A percentile compares a stretch with the other conserved stretches of the same genome.
phyloP scores from a whole-genome alignment of 2,329 filamentous ascomycete species.

The Colletotrichum navitas region DNA sequence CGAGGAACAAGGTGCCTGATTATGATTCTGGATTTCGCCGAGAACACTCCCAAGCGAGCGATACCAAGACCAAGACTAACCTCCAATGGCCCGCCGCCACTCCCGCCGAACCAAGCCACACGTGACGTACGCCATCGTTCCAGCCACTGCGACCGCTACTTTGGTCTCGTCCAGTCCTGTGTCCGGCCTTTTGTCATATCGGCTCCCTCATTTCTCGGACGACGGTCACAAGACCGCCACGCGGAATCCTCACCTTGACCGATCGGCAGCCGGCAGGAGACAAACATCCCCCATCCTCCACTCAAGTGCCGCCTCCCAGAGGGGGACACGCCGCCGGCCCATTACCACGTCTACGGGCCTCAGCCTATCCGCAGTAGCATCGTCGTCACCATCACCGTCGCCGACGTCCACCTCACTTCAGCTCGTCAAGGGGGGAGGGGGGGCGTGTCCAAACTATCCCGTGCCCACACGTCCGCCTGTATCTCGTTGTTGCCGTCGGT shows the following conservation, averaged over 20 bases:
- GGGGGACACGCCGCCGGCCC: constrained; percentile 7
- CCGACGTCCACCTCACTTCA: constrained; percentile 19
- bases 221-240: constrained; percentile 31
- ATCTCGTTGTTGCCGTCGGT: constrained; percentile 23
- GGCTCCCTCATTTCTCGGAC: constrained; percentile 36
- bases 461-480: constrained; percentile 1
- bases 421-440: constrained; percentile 21
- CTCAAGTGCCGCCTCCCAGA: constrained; percentile 1
- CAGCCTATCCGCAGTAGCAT: constrained; percentile 9
- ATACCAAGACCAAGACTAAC: background rate
- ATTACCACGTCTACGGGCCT: constrained; percentile 19
- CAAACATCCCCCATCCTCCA: constrained; percentile 9
- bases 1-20: background rate
- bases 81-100: constrained; percentile 16
- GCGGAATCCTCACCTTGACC: constrained; percentile 34
- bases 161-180: background rate
- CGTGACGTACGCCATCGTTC: constrained; percentile 36
- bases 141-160: constrained; percentile 30
- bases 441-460: background rate
- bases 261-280: constrained; percentile 37
- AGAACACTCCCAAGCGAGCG: background rate
- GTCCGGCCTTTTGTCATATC: background rate
- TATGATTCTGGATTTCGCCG: constrained; percentile 1
- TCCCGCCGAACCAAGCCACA: constrained; percentile 28
- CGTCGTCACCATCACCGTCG: constrained; percentile 15